Percentiles rank a stretch among this genome's conserved stretches.
Evolutionary conservation across 495 filamentous ascomycete genomes (phyloP).

Genomic region (Barbatosphaeria neglecta): DNA sequence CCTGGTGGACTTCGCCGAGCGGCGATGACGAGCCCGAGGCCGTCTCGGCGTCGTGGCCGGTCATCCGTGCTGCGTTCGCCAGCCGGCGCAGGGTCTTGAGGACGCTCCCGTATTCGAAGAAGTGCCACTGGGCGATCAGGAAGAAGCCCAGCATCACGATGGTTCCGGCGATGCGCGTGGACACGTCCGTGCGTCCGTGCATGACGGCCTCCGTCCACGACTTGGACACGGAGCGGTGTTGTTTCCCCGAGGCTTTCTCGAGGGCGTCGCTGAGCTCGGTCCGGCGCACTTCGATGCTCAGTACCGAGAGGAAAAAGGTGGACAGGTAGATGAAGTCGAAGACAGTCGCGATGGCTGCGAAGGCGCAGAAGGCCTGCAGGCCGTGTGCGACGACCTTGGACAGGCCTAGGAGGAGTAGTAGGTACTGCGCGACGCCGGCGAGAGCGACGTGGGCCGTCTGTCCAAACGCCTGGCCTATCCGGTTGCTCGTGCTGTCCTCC

Average conservation of each 20-base stretch:
- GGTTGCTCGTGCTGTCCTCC: constrained; percentile 42
- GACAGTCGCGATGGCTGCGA: constrained; percentile 53
- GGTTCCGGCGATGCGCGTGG: constrained; percentile 49
- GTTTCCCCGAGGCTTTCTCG: constrained; percentile 29
- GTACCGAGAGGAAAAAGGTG: constrained; percentile 61
- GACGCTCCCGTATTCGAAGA: constrained; percentile 44
- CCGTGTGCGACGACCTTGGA: constrained; percentile 47
- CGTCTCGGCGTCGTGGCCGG: constrained; percentile 7
- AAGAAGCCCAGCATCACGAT: constrained; percentile 51
- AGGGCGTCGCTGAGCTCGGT: constrained; percentile 47
- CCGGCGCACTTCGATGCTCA: constrained; percentile 62
- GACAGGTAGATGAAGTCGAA: constrained; percentile 61
- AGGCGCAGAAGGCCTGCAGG: constrained; percentile 57
- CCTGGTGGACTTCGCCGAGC: constrained; percentile 48
- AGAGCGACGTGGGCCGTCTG: constrained; percentile 55
- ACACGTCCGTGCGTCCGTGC: constrained; percentile 38
- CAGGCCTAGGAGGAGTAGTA: constrained; percentile 43
- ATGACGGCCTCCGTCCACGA: constrained; percentile 39
- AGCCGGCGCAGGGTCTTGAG: constrained; percentile 29
- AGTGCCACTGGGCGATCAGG: constrained; percentile 53
- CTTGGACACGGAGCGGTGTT: constrained; percentile 11
- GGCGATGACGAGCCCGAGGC: constrained; percentile 29
- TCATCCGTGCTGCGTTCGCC: constrained; percentile 15
- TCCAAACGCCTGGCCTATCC: constrained; percentile 57
- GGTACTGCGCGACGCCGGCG: constrained; percentile 46